Evolutionary conservation across 164 flowering plant species (phyloP).

Genomic region (Nymphaea colorata): DNA sequence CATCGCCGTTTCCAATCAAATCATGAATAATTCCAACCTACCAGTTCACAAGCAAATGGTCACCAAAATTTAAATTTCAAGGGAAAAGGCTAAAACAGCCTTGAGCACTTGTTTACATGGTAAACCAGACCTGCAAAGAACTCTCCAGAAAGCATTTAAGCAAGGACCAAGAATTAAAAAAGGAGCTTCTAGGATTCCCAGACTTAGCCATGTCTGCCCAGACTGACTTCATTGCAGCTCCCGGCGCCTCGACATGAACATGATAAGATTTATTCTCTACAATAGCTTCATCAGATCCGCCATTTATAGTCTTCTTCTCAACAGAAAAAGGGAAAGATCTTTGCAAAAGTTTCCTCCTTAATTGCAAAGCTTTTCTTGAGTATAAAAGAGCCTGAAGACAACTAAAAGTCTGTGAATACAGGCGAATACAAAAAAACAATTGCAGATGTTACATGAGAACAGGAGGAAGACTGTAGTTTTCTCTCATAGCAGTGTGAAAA

Average conservation of each 20-base stretch:
- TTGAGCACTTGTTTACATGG: neutral
- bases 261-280: slow-evolving; percentile 15
- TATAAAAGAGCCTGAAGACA: slow-evolving; percentile 56
- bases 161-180: slow-evolving; percentile 78
- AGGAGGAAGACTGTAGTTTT: too few species aligned
- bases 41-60: slow-evolving; percentile 1
- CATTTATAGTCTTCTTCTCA: slow-evolving; percentile 24
- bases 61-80: neutral
- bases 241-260: slow-evolving; percentile 23
- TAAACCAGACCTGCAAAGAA: slow-evolving; percentile 58
- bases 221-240: slow-evolving; percentile 29
- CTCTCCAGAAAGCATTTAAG: slow-evolving; percentile 86
- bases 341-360: slow-evolving; percentile 53
- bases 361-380: slow-evolving; percentile 64
- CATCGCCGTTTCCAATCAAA: slow-evolving; percentile 56
- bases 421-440: neutral
- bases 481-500: too few species aligned
- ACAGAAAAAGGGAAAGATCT: slow-evolving; percentile 40
- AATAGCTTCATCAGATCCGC: slow-evolving; percentile 15
- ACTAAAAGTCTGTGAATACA: slow-evolving; percentile 1
- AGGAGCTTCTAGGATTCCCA: slow-evolving; percentile 23
- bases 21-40: slow-evolving; percentile 79
- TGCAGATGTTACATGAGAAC: too few species aligned
- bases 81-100: neutral
- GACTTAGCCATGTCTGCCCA: slow-evolving; percentile 28